Conservation (phyloP, 1,139 yeast genomes). For the Lodderomyces metapsilosis region DNA sequence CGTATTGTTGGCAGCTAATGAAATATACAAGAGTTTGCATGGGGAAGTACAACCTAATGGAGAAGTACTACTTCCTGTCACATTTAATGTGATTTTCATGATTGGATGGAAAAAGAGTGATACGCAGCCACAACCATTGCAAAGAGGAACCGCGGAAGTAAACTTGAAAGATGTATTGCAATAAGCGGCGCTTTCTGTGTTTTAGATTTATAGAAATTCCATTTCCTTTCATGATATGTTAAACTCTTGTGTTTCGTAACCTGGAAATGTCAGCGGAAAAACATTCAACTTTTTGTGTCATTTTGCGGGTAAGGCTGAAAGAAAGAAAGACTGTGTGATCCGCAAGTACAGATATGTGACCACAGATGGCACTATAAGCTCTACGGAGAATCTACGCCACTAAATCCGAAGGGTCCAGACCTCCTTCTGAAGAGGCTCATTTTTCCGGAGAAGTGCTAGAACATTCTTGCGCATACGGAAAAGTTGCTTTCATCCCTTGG, state of each 20-base stretch:
- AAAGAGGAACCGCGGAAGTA: slow-evolving; percentile 69
- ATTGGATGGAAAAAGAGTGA: slow-evolving; percentile 85
- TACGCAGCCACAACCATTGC: slow-evolving; percentile 68
- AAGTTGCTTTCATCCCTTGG: too few species aligned
- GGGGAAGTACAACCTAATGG: slow-evolving; percentile 57
- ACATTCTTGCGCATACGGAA: too few species aligned
- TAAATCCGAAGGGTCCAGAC: too few species aligned
- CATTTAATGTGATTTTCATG: slow-evolving; percentile 76
- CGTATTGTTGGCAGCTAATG: slow-evolving; percentile 69
- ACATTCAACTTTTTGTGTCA: background rate
- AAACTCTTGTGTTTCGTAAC: too few species aligned
- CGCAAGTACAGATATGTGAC: too few species aligned
- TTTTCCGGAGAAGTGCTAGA: too few species aligned
- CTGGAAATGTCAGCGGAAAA: background rate
- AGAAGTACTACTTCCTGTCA: slow-evolving; percentile 50
- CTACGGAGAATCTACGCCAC: too few species aligned
- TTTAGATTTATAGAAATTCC: too few species aligned
- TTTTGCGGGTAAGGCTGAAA: background rate
- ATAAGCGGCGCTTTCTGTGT: background rate
- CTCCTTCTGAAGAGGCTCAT: too few species aligned
- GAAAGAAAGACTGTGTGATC: too few species aligned
- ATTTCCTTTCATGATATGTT: too few species aligned
- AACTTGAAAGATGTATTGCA: slow-evolving; percentile 61
- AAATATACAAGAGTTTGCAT: slow-evolving; percentile 69
- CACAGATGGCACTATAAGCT: too few species aligned